Percentiles rank a stretch among this genome's conserved stretches.
These are phyloP conservation scores for Ailanthus altissimus DNA, from an alignment of 345 rosid genomes.

Conservation along the genomic window DNA sequence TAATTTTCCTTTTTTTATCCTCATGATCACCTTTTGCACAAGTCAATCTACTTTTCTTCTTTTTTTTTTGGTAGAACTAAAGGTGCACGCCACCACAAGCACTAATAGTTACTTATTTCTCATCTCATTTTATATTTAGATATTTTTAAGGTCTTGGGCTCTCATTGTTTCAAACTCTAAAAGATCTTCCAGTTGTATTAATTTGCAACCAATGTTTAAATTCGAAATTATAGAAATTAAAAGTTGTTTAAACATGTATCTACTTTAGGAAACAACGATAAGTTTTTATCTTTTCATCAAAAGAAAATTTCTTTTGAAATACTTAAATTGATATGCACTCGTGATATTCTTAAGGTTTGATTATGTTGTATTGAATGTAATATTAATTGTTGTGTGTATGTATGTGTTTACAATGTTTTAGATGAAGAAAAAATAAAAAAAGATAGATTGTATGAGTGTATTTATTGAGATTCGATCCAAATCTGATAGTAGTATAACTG, in stretches of 20 bases:
- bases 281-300: not conserved
- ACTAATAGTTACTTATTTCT: not conserved
- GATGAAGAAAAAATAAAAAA: no score
- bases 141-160: not conserved
- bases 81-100: not conserved
- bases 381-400: no score
- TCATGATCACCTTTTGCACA: not conserved
- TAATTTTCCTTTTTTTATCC: not conserved
- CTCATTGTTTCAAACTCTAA: not conserved
- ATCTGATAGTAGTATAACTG: no score
- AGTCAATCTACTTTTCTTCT: slow-evolving; percentile 22
- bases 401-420: no score
- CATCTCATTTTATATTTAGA: not conserved
- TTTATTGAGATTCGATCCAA: no score
- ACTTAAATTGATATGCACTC: no score
- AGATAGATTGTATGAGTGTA: no score
- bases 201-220: slow-evolving; percentile 2
- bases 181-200: not conserved
- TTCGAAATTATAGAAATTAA: not conserved
- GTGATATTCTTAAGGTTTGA: no score
- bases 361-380: no score
- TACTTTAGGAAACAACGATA: slow-evolving; percentile 13
- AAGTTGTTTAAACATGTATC: slow-evolving; percentile 13
- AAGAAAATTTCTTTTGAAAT: not conserved
- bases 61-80: not conserved